Evolutionary conservation across 306 rosid species (phyloP).

Genomic region (Pyrus bretschneideri): DNA sequence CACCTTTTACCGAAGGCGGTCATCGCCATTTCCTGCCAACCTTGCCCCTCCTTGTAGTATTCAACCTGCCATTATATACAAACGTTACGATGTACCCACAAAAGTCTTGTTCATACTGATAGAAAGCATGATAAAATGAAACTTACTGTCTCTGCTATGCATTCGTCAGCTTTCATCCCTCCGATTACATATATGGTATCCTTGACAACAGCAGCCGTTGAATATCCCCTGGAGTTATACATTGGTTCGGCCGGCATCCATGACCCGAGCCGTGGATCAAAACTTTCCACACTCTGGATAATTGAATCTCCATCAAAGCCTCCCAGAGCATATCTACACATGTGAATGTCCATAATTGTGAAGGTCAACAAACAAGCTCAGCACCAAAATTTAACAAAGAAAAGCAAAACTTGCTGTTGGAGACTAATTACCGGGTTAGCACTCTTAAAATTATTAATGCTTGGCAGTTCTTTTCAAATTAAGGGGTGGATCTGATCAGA

Average conservation of each 20-base stretch:
- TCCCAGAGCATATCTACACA: constrained; percentile 52
- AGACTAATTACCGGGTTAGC: not conserved
- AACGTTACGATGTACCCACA: not conserved
- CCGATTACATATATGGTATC: constrained; percentile 60
- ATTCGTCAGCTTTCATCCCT: constrained; percentile 36
- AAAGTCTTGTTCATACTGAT: not conserved
- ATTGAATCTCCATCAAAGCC: constrained; percentile 52
- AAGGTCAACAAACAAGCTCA: not conserved
- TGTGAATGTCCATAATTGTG: constrained; percentile 4
- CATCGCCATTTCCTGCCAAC: constrained; percentile 47
- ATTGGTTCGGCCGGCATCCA: constrained; percentile 46
- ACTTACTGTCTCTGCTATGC: constrained; percentile 44
- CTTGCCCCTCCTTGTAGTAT: constrained; percentile 52
- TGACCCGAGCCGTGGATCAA: constrained; percentile 44
- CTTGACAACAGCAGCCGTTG: constrained; percentile 54
- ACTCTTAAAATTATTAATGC: not conserved
- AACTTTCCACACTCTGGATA: constrained; percentile 43
- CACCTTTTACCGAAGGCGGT: constrained; percentile 41
- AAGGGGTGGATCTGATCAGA: not conserved
- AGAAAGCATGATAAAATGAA: not conserved
- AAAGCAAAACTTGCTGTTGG: not conserved
- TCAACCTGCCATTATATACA: constrained; percentile 48
- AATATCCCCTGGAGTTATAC: constrained; percentile 36
- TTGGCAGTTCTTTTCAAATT: not conserved
- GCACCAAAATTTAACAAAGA: not conserved